Evolutionary conservation across 2,329 filamentous ascomycete species (phyloP).

Genomic region (Colletotrichum camelliae): DNA sequence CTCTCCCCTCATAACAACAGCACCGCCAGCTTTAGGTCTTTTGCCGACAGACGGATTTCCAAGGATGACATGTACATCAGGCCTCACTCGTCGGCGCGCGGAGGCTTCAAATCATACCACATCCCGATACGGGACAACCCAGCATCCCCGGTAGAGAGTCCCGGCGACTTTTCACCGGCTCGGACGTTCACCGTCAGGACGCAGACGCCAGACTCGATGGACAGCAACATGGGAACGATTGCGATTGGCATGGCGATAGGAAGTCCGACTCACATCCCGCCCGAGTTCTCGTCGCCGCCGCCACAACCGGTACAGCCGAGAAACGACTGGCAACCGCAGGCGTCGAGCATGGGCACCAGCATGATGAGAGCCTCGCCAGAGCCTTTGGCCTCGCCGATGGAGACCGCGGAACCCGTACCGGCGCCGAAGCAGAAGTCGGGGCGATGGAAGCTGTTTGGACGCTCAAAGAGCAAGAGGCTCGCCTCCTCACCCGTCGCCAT

Average conservation of each 20-base stretch:
- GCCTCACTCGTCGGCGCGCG: conserved; percentile 33
- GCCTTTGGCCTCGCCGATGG: not conserved
- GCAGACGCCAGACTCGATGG: conserved; percentile 48
- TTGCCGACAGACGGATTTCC: conserved; percentile 48
- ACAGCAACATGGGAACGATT: conserved; percentile 42
- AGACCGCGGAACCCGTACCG: not conserved
- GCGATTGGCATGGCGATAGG: conserved; percentile 78
- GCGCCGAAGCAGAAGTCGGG: conserved; percentile 53
- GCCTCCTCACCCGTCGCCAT: conserved; percentile 18
- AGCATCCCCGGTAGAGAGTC: conserved; percentile 49
- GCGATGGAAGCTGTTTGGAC: conserved; percentile 65
- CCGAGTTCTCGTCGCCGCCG: conserved; percentile 23
- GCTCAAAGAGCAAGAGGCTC: conserved; percentile 40
- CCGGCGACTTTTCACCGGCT: conserved; percentile 33
- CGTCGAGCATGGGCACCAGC: conserved; percentile 18
- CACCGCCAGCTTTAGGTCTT: conserved; percentile 30
- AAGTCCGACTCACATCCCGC: conserved; percentile 61
- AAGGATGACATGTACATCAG: conserved; percentile 45
- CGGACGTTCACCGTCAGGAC: conserved; percentile 41
- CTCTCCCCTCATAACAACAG: conserved; percentile 28
- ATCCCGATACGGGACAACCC: conserved; percentile 45
- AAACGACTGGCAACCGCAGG: conserved; percentile 32
- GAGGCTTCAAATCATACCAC: conserved; percentile 44
- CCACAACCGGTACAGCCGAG: not conserved
- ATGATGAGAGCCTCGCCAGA: conserved; percentile 16